Evolutionary conservation across 2,329 filamentous ascomycete species (phyloP), one percentile per base, ranked within the genome.

Genomic region (Aspergillus costaricaensis): DNA sequence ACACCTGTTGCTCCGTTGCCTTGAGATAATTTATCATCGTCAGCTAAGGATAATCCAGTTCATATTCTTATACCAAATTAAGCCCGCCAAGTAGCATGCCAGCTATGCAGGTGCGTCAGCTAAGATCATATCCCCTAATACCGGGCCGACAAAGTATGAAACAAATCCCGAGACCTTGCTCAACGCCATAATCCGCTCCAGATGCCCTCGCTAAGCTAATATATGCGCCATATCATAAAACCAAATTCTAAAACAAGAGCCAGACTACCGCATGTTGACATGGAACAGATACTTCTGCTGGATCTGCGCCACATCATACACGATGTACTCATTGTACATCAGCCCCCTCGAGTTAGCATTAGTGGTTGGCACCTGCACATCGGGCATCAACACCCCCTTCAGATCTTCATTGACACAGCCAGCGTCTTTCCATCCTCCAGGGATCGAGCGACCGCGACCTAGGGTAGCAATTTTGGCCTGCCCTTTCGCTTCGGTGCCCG

Each of bases 371-470:
- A 44, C 30, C 3, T 58, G 25, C 6, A 70, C 65, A 63, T 79
- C 74, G 2, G 77, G 79, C 71, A 96, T 93, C 68, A 81, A 82
- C 43, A 91, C 82, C 0, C 91, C 91, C 59, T 84, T 79, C 47
- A 96, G 78, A 2, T 83, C 81, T 2, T 83, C 79, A 67, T 92
- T 84, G 7, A 93, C 83, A 55, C 81, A 84, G 2, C 78, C 79
- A 0, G 90, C 91, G 73, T 96, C 91, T 73, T 91, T 91, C 91
- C 91, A 96, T 47, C 79, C 79, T 17, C 74, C 78, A 0, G 91
- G 92, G 0, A 86, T 86, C 0, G 79, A 87, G 5, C 54, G 65
- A 2, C 92, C 92, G 71, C 86, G 82, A 8, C 91, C 91, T 77
- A 86, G 88, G 0, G 91, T 96, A 2, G 88, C 86, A 43, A 86